Conservation (phyloP, 495 filamentous ascomycete genomes). For the Penicillium alfredii region DNA sequence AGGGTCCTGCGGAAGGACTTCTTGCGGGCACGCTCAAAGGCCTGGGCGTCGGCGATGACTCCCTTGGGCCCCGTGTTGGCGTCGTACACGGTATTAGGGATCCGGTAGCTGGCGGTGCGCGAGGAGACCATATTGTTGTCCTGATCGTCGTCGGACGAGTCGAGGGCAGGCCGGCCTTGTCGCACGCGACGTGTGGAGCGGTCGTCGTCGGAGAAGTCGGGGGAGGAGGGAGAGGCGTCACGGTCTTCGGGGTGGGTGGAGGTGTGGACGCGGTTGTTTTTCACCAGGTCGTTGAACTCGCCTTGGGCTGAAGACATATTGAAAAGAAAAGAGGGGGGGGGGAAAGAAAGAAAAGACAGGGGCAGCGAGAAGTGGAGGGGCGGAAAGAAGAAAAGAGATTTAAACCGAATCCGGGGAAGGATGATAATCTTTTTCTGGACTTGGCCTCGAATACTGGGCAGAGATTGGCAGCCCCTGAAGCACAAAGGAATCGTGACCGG, state of each 20-base stretch:
- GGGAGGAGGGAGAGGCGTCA: conserved; percentile 44
- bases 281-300: conserved; percentile 73
- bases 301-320: conserved; percentile 71
- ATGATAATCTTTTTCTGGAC: no score
- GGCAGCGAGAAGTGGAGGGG: conserved; percentile 1
- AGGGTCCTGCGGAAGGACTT: conserved; percentile 51
- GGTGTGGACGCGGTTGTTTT: conserved; percentile 43
- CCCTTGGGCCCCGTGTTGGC: conserved; percentile 95
- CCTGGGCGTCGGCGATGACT: conserved; percentile 91
- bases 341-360: conserved; percentile 13
- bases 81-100: conserved; percentile 61
- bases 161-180: conserved; percentile 23
- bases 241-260: conserved; percentile 57
- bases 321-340: conserved; percentile 17
- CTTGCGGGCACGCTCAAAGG: conserved; percentile 78
- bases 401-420: no score
- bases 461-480: conserved; percentile 11
- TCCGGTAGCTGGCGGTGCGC: conserved; percentile 38
- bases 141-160: conserved; percentile 48
- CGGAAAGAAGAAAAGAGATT: not conserved
- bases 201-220: conserved; percentile 40
- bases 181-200: conserved; percentile 52
- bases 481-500: conserved; percentile 4
- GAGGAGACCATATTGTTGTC: conserved; percentile 38
- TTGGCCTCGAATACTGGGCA: no score